Evolutionary conservation across 495 filamentous ascomycete species (phyloP), one percentile per base, ranked within the genome.

Genomic region (Trichoderma asperelloides): DNA sequence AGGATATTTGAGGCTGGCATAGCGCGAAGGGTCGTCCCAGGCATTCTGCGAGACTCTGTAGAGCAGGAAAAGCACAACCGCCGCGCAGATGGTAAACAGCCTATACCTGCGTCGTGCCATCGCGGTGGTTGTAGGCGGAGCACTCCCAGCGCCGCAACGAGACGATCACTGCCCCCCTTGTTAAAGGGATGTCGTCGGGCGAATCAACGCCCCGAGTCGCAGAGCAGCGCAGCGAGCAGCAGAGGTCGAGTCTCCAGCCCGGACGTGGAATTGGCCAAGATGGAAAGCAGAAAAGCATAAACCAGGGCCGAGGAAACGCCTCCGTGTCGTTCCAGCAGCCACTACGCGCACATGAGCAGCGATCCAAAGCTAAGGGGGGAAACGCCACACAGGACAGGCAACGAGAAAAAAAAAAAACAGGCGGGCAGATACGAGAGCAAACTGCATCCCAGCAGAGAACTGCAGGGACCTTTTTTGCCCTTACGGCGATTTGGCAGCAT

Each of bases 31-130:
- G 33, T 82, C 78, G 78, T 80, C 82, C 73, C 78, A 73, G 70
- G 74, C 83, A 67, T 77, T 84, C 72, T 72, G 75, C 69, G 73
- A 79, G 64, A 91, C 88, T 73, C 91, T 86, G 70, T 91, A 84
- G 25, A 94, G 75, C 18, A 87, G 77, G 55, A 92, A 76, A 37
- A 88, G 76, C 63, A 88, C 76, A 62, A 91, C 74, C 64, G 86
- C 82, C 62, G 91, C 87, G 73, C 91, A 88, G 70, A 90, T 77
- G 62, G 93, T 73, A 68, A 91, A 88, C 62, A 88, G 80, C 65
- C 92, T 87, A 72, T 92, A 94, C 77, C 91, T 84, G 64, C 92
- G 88, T 47, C 91, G 89, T 67, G 91, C 78, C 92, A 95, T 93
- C 63, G 70, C 78, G 74, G 65, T 64, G n/a, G 63, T 47, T 47